Evolutionary conservation across 352 stramenopile genomes (phyloP).

Genomic region (Globisporangium cystogenes): DNA sequence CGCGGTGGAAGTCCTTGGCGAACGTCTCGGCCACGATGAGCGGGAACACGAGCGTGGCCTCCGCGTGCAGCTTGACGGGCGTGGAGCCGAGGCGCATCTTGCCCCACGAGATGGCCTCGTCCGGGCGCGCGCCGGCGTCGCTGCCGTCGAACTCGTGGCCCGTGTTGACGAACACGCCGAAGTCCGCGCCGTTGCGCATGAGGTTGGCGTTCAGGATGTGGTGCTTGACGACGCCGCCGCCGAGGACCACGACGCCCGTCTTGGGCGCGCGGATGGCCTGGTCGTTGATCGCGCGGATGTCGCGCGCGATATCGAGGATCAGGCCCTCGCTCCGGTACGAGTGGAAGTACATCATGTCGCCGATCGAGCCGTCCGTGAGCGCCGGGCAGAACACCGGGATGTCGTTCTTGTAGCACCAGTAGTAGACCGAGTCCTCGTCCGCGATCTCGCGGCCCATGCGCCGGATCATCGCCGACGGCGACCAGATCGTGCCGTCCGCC

Average conservation of each 20-base stretch:
- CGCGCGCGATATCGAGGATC: slow-evolving; percentile 95
- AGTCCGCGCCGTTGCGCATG: slow-evolving; percentile 99
- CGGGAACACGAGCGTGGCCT: slow-evolving; percentile 98
- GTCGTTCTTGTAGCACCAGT: slow-evolving; percentile 99
- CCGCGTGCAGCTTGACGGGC: slow-evolving; percentile 96
- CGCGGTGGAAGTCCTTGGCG: slow-evolving; percentile 89
- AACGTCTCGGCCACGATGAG: slow-evolving; percentile 99
- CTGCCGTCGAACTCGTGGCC: slow-evolving; percentile 98
- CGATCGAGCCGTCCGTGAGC: slow-evolving; percentile 98
- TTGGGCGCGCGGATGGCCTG: slow-evolving; percentile 92
- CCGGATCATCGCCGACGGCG: slow-evolving; percentile 97
- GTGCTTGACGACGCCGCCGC: slow-evolving; percentile 98
- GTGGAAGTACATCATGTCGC: slow-evolving; percentile 99
- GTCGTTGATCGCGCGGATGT: slow-evolving; percentile 98
- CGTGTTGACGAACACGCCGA: slow-evolving; percentile 99
- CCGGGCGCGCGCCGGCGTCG: slow-evolving; percentile 95
- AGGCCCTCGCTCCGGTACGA: slow-evolving; percentile 98
- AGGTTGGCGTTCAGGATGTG: slow-evolving; percentile 99
- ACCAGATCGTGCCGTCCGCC: slow-evolving; percentile 89
- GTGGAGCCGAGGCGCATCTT: slow-evolving; percentile 95
- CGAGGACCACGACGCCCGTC: slow-evolving; percentile 98
- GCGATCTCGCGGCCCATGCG: slow-evolving; percentile 97
- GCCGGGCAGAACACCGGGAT: slow-evolving; percentile 99
- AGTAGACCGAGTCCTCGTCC: slow-evolving; percentile 98
- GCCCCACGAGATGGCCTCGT: slow-evolving; percentile 99